Evolutionary conservation across 495 filamentous ascomycete genomes (phyloP), one percentile per base, ranked within the genome.

Genomic region (Mytilinidion resinicola): DNA sequence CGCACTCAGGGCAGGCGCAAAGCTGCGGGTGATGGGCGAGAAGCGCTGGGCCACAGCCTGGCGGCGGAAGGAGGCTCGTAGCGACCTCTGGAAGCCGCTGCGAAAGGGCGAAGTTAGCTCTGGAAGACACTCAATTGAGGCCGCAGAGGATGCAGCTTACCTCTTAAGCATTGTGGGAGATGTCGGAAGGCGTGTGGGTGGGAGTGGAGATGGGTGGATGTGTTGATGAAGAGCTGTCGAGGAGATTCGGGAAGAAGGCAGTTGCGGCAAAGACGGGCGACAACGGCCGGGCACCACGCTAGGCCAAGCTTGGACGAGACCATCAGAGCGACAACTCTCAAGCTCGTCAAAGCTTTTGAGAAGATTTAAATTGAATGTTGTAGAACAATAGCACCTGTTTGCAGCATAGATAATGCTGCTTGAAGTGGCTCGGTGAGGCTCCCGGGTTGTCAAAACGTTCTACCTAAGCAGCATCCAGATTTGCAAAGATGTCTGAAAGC

Each of bases 101-200:
- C 60, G 21, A 53, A 33, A 12, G 25, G 47, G 55, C 52, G 49
- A 51, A 21, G 52, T 66, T 51, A 65, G 65, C 46, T 19, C 70
- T 10, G 15, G 12, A 19, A 11, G 63, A 51, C 52, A 50, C 35
- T 59, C 67, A 70, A 68, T 68, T 67, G 67, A 41, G 14, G 33
- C 57, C 33, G 14, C 34, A 21, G 19, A 30, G 35, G 57, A 19
- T 21, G 35, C 12, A 21, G 33, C 65, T 43, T 66, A 70, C 69
- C 67, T 70, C 63, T 71, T 71, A 53, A 71, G 65, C 69, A 71
- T 71, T 61, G 21, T 66, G 67, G 49, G 70, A 55, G 66, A 69
- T 70, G 68, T 58, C 44, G 53, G 65, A 70, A 67, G 64, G 65
- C 48, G 58, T 62, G 56, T 57, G 51, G 59, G 66, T 69, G 70